phyloP scores from a whole-genome alignment of 2,329 filamentous ascomycete genomes.

The Chrysoporthe austroafricana region DNA sequence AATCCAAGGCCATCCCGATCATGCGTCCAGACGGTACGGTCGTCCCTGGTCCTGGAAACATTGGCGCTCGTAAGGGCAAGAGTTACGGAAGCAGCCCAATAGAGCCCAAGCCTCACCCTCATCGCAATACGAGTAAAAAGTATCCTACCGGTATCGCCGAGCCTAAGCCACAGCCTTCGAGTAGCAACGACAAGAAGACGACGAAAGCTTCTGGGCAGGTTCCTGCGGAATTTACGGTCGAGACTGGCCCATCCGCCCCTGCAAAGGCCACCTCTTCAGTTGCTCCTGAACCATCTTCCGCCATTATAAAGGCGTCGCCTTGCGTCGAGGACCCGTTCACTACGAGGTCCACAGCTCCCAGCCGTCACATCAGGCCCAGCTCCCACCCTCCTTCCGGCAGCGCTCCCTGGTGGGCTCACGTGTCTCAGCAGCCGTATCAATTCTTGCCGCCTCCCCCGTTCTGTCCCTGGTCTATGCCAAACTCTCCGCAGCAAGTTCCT shows the following conservation, averaged over 20 bases:
- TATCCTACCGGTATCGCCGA: constrained; percentile 11
- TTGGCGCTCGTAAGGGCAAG: background rate
- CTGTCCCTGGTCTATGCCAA: background rate
- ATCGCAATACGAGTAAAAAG: background rate
- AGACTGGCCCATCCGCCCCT: constrained; percentile 3
- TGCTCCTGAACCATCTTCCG: background rate
- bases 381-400: background rate
- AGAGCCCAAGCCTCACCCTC: background rate
- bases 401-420: background rate
- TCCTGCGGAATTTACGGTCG: background rate
- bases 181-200: background rate
- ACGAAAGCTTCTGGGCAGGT: background rate
- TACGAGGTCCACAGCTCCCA: background rate
- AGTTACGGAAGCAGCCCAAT: constrained; percentile 3
- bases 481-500: background rate
- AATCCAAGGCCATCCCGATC: constrained; percentile 23
- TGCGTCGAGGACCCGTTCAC: background rate
- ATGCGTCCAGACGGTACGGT: constrained; percentile 5
- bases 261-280: background rate
- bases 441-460: background rate
- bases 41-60: background rate
- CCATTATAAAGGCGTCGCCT: background rate
- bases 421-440: background rate
- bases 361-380: background rate
- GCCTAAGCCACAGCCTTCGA: background rate